Conservation (phyloP, 192 early-diverging fungal species). For the Dissophora ornata region DNA sequence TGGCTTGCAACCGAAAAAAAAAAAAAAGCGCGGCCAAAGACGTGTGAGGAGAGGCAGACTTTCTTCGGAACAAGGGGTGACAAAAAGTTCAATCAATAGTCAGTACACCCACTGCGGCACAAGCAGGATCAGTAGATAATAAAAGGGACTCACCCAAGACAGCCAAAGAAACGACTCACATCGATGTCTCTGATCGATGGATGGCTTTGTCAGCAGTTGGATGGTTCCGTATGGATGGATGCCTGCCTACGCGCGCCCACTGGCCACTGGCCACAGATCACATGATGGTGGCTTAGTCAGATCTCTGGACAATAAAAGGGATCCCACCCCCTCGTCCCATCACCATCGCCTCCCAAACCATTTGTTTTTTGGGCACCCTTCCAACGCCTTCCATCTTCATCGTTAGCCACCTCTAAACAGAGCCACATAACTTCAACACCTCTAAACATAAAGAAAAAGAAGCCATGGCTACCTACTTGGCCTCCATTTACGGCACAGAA, state of each 20-base stretch:
- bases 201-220: constrained; percentile 25
- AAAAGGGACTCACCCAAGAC: too few species aligned
- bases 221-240: constrained; percentile 10
- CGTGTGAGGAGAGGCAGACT: constrained; percentile 6
- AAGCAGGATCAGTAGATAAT: too few species aligned
- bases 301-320: too few species aligned
- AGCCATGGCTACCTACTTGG: constrained; percentile 85
- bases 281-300: constrained; percentile 8
- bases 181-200: constrained; percentile 3
- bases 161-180: too few species aligned
- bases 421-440: neutral
- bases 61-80: too few species aligned
- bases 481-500: constrained; percentile 96
- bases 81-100: too few species aligned
- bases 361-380: too few species aligned
- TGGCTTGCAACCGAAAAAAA: constrained; percentile 6
- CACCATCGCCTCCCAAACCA: too few species aligned
- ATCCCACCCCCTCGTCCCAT: too few species aligned
- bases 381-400: neutral
- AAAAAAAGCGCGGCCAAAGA: too few species aligned
- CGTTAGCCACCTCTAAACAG: neutral
- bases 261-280: neutral
- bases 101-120: too few species aligned
- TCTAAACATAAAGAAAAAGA: neutral
- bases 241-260: neutral